phyloP scores from a whole-genome alignment of 1,139 yeast species.

The Geotrichum klebahnii region DNA sequence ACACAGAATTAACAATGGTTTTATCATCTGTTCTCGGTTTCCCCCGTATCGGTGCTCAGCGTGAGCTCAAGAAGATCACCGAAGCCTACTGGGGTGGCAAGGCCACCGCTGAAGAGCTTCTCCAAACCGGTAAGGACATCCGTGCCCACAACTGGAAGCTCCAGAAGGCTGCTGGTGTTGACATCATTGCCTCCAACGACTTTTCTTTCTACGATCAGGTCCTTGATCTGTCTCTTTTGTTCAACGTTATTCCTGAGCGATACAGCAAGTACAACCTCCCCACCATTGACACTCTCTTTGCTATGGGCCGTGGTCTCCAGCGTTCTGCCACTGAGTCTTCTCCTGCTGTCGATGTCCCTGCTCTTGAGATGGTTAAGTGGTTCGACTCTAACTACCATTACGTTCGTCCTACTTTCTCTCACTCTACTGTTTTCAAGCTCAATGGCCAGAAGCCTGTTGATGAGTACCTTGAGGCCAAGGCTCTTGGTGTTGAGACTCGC shows the following conservation, averaged over 20 bases:
- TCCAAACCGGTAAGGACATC: constrained; percentile 90
- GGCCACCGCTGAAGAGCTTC: constrained; percentile 77
- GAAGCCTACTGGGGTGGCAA: constrained; percentile 99
- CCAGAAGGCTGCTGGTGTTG: constrained; percentile 96
- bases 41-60: constrained; percentile 97
- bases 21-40: constrained; percentile 95
- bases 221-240: constrained; percentile 82
- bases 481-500: constrained; percentile 90
- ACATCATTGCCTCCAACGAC: constrained; percentile 93
- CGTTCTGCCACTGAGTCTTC: constrained; percentile 85
- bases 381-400: constrained; percentile 99
- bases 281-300: constrained; percentile 88
- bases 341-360: constrained; percentile 95
- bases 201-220: constrained; percentile 98
- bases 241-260: constrained; percentile 95
- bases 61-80: constrained; percentile 97
- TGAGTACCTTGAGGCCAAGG: constrained; percentile 97
- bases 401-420: constrained; percentile 97
- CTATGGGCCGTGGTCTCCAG: constrained; percentile 99
- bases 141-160: constrained; percentile 97
- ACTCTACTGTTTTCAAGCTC: constrained; percentile 92
- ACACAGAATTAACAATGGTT: constrained; percentile 55
- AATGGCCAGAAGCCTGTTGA: constrained; percentile 95
- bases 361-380: constrained; percentile 99
- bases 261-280: constrained; percentile 88